Evolutionary conservation across 495 filamentous ascomycete species (phyloP).

Genomic region (Bryoglossum gracile): DNA sequence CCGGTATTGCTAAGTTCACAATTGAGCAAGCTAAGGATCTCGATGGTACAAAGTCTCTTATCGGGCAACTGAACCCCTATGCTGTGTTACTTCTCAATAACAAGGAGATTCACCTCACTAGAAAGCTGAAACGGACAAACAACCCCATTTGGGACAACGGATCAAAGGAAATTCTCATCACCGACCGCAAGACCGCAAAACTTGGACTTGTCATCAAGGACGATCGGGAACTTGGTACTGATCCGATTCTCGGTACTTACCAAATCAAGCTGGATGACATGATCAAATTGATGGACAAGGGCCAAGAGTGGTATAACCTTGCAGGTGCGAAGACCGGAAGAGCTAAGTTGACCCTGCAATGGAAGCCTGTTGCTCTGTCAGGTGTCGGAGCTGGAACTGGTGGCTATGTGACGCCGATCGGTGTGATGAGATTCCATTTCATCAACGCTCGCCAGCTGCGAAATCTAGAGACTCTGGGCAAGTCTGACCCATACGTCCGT

Average conservation of each 20-base stretch:
- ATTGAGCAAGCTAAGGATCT: slow-evolving; percentile 95
- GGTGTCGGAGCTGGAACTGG: slow-evolving; percentile 66
- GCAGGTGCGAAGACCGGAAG: slow-evolving; percentile 74
- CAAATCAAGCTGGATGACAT: slow-evolving; percentile 93
- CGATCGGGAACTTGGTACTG: slow-evolving; percentile 74
- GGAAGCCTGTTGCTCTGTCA: slow-evolving; percentile 87
- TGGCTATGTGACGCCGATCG: slow-evolving; percentile 87
- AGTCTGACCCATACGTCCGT: slow-evolving; percentile 90
- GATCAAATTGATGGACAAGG: slow-evolving; percentile 83
- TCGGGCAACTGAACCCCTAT: slow-evolving; percentile 87
- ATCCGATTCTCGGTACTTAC: slow-evolving; percentile 82
- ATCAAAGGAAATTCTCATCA: slow-evolving; percentile 87
- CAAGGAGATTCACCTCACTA: slow-evolving; percentile 75
- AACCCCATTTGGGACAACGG: slow-evolving; percentile 89
- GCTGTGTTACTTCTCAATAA: slow-evolving; percentile 80
- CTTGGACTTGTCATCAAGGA: slow-evolving; percentile 92
- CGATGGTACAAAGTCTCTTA: slow-evolving; percentile 79
- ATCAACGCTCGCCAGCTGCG: slow-evolving; percentile 72
- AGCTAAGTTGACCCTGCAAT: slow-evolving; percentile 80
- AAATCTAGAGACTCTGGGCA: slow-evolving; percentile 91
- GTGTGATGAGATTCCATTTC: slow-evolving; percentile 92
- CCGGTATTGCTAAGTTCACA: slow-evolving; percentile 86
- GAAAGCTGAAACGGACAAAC: slow-evolving; percentile 91
- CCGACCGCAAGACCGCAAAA: slow-evolving; percentile 80
- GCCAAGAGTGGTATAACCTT: slow-evolving; percentile 93